phyloP scores from a whole-genome alignment of 139 green algal genomes.

The Chloropicon primus region DNA sequence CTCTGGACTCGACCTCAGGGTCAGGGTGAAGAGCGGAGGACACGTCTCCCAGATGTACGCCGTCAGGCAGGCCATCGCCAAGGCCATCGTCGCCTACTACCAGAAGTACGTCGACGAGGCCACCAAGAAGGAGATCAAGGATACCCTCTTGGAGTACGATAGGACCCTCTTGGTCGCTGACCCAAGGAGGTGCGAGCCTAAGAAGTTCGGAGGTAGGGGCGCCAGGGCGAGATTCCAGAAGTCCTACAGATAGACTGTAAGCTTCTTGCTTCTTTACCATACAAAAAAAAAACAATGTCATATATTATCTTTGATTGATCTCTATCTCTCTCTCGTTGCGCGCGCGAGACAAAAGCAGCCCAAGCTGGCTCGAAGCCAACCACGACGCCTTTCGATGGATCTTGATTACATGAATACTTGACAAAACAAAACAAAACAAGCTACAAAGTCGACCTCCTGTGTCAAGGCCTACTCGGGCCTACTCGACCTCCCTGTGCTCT shows the following conservation, averaged over 20 bases:
- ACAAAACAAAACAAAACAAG: too few species aligned
- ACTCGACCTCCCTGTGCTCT: not conserved
- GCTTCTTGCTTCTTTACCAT: too few species aligned
- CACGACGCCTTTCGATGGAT: too few species aligned
- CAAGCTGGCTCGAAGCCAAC: too few species aligned
- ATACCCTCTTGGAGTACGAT: slow-evolving; percentile 88
- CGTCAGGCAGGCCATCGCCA: slow-evolving; percentile 93
- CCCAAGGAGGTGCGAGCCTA: slow-evolving; percentile 91
- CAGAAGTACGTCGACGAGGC: slow-evolving; percentile 99
- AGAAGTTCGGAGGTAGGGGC: slow-evolving; percentile 90
- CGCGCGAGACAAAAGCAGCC: too few species aligned
- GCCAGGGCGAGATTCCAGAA: slow-evolving; percentile 76
- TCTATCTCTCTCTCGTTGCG: too few species aligned
- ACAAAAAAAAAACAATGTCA: too few species aligned
- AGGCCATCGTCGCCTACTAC: slow-evolving; percentile 96
- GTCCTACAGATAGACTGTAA: not conserved
- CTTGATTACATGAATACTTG: too few species aligned
- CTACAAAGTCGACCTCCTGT: not conserved
- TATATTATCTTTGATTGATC: not conserved
- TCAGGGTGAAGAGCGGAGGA: slow-evolving; percentile 91
- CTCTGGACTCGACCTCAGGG: slow-evolving; percentile 86
- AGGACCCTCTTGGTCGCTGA: slow-evolving; percentile 95
- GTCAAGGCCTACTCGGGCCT: not conserved
- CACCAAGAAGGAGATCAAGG: slow-evolving; percentile 96
- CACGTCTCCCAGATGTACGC: slow-evolving; percentile 65